Evolutionary conservation across 169 alveolate genomes (phyloP).

Genomic region (Babesia bigemina): DNA sequence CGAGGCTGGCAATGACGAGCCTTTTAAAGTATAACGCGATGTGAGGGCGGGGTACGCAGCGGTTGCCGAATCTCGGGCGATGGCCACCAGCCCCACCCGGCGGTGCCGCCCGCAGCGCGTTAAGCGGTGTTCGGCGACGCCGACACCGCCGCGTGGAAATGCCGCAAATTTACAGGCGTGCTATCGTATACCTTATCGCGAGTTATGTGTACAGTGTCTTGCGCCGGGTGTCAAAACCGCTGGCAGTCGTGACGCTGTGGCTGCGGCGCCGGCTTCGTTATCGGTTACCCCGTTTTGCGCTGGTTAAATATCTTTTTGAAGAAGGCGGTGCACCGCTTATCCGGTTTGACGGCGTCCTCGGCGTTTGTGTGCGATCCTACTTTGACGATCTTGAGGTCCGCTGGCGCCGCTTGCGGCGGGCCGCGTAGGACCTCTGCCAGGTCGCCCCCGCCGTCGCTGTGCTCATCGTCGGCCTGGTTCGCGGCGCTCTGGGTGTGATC

Average conservation of each 20-base stretch:
- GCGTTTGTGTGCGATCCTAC: background rate
- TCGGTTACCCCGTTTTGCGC: background rate
- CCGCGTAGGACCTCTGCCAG: no score
- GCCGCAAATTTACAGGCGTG: no score
- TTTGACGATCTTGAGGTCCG: no score
- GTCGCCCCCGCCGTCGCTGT: no score
- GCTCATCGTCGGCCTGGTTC: no score
- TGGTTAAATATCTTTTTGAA: background rate
- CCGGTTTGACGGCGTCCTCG: background rate
- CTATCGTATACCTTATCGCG: no score
- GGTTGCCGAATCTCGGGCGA: background rate
- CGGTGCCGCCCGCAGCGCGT: background rate
- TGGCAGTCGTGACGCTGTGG: background rate
- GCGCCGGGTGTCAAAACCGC: background rate
- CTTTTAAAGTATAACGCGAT: background rate
- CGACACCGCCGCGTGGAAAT: background rate
- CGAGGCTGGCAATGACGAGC: no score
- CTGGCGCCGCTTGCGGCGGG: no score
- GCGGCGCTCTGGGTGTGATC: no score
- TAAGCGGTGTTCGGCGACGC: background rate
- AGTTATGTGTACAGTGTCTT: no score
- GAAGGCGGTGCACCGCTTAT: background rate
- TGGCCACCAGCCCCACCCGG: background rate
- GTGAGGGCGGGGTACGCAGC: background rate
- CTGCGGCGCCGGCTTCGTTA: background rate